A percentile compares a stretch with the other conserved stretches of the same genome.
Conservation (phyloP, 2,329 filamentous ascomycete species). For the Tolypocladium album region DNA sequence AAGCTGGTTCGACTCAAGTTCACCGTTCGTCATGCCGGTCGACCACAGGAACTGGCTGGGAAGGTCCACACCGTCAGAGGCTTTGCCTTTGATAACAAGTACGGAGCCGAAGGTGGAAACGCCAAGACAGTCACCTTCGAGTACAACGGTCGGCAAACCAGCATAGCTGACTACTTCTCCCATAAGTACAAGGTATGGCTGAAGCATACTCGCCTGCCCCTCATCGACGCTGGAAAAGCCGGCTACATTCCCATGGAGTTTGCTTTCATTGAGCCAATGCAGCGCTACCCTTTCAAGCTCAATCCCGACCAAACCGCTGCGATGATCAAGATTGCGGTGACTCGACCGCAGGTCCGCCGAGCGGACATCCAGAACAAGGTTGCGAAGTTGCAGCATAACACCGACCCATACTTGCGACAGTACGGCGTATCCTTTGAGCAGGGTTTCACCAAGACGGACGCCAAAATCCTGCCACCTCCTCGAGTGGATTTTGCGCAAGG, state of each 20-base stretch:
- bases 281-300: slow-evolving; percentile 54
- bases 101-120: slow-evolving; percentile 33
- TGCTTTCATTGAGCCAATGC: slow-evolving; percentile 39
- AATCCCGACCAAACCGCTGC: slow-evolving; percentile 54
- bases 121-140: slow-evolving; percentile 46
- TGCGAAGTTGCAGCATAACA: slow-evolving; percentile 53
- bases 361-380: slow-evolving; percentile 45
- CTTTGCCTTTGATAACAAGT: slow-evolving; percentile 35
- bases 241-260: slow-evolving; percentile 53
- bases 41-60: slow-evolving; percentile 20
- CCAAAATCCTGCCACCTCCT: slow-evolving; percentile 60
- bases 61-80: slow-evolving; percentile 42
- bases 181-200: slow-evolving; percentile 43
- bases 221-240: slow-evolving; percentile 45
- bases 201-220: slow-evolving; percentile 35
- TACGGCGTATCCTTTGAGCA: slow-evolving; percentile 64
- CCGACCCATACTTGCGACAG: slow-evolving; percentile 59
- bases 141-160: slow-evolving; percentile 31
- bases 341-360: slow-evolving; percentile 59
- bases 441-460: slow-evolving; percentile 56
- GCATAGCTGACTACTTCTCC: slow-evolving; percentile 44
- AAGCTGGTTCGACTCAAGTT: slow-evolving; percentile 47
- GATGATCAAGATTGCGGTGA: slow-evolving; percentile 94
- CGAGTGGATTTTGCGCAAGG: slow-evolving; percentile 54
- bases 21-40: slow-evolving; percentile 38